These are phyloP conservation scores for Hippophae rhamnoides DNA, from an alignment of 306 rosid genomes.

Conservation along the genomic window DNA sequence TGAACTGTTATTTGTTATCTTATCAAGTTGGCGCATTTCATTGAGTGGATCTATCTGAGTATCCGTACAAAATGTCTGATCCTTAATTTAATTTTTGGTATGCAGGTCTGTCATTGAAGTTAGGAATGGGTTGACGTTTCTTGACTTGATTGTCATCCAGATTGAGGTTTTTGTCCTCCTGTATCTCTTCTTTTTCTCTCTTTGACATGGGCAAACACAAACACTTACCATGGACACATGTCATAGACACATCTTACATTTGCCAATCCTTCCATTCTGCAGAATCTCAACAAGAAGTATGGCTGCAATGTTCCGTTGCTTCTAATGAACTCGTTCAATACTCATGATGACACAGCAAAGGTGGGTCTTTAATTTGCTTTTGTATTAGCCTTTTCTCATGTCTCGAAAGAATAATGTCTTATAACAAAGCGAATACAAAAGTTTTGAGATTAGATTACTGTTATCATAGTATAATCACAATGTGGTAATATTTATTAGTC, in stretches of 20 bases:
- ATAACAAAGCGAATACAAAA: no score
- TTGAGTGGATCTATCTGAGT: no score
- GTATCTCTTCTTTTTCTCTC: conserved; percentile 1
- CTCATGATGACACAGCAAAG: conserved; percentile 43
- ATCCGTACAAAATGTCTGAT: no score
- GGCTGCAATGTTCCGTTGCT: conserved; percentile 53
- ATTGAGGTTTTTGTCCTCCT: conserved; percentile 36
- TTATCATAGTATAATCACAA: no score
- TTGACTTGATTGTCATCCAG: conserved; percentile 50
- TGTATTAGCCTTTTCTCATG: no score
- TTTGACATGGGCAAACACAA: conserved; percentile 11
- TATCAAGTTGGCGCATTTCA: no score
- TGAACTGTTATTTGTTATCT: no score
- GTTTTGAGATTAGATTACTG: no score
- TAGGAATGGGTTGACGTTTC: conserved; percentile 38
- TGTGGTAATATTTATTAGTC: no score
- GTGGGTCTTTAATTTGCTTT: conserved; percentile 16
- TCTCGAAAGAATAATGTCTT: no score
- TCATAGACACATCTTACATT: neutral
- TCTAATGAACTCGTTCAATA: conserved; percentile 35
- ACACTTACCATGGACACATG: neutral
- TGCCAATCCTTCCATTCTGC: conserved; percentile 14
- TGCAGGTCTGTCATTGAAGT: conserved; percentile 45
- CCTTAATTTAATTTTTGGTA: neutral
- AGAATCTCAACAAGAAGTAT: conserved; percentile 50